Percentiles rank a stretch among this genome's conserved stretches.
These are phyloP conservation scores for Phytophthora nicotianae DNA, from an alignment of 352 stramenopile species.

Conservation along the genomic window DNA sequence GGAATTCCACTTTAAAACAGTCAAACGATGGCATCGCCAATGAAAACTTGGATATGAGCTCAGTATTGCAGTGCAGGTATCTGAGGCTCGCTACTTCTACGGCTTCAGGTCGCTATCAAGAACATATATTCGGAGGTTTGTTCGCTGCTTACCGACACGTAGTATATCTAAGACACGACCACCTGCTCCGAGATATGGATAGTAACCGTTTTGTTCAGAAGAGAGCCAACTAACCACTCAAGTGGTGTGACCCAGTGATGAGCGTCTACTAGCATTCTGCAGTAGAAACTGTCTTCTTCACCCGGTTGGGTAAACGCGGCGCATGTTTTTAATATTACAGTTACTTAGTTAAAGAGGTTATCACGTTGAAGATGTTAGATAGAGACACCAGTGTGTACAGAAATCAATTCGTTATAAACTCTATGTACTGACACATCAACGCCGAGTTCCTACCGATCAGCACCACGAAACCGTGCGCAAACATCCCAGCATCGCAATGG, in stretches of 20 bases:
- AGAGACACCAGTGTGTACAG: no score
- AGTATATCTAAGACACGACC: constrained; percentile 96
- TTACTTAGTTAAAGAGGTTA: no score
- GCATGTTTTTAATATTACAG: no score
- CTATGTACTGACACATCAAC: no score
- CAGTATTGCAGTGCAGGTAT: constrained; percentile 95
- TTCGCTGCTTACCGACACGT: constrained; percentile 99
- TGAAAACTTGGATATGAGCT: constrained; percentile 99
- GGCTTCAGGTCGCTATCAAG: constrained; percentile 99
- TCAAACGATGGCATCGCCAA: constrained; percentile 99
- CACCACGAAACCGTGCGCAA: no score
- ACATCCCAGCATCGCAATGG: no score
- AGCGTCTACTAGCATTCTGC: constrained; percentile 97
- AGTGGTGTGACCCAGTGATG: constrained; percentile 96
- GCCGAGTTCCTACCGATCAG: no score
- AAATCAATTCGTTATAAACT: no score
- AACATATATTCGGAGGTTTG: constrained; percentile 99
- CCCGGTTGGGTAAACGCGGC: no score
- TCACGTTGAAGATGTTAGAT: no score
- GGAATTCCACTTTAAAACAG: constrained; percentile 98
- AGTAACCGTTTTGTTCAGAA: constrained; percentile 97
- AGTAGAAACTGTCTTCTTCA: constrained; percentile 99
- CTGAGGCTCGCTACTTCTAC: constrained; percentile 99
- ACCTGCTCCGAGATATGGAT: constrained; percentile 96
- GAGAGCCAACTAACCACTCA: constrained; percentile 97